A percentile compares a stretch with the other conserved stretches of the same genome.
Conservation (phyloP, 2,329 filamentous ascomycete genomes). For the Diaporthe citri region DNA sequence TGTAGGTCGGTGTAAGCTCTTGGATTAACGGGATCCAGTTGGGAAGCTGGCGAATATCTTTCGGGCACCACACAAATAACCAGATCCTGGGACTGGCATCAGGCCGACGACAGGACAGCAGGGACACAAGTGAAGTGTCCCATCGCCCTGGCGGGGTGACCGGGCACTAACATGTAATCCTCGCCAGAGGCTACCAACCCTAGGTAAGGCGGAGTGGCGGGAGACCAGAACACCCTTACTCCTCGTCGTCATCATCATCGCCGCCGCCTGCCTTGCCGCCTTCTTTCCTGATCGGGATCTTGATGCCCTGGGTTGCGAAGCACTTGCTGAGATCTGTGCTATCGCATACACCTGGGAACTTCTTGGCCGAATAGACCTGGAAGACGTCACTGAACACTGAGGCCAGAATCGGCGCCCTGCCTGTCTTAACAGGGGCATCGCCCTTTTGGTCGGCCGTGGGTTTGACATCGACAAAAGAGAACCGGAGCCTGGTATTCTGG, state of each 20-base stretch:
- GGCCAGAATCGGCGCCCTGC: constrained; percentile 84
- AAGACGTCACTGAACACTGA: constrained; percentile 90
- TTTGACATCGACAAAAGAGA: constrained; percentile 86
- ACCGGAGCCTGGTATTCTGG: constrained; percentile 63
- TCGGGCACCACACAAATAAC: neutral
- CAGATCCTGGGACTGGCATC: neutral
- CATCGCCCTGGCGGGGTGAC: neutral
- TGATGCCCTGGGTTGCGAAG: constrained; percentile 94
- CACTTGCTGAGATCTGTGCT: constrained; percentile 91
- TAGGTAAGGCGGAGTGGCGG: neutral
- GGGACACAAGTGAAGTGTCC: neutral
- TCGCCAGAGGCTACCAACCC: neutral
- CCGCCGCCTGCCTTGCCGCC: constrained; percentile 63
- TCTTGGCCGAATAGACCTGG: constrained; percentile 96
- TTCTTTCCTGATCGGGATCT: constrained; percentile 96
- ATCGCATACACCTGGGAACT: constrained; percentile 97
- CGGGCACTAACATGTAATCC: neutral
- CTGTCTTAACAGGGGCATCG: constrained; percentile 71
- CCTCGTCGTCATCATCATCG: constrained; percentile 58
- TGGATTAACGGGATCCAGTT: neutral
- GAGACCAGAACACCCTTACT: neutral
- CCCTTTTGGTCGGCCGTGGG: constrained; percentile 36
- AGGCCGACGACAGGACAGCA: neutral
- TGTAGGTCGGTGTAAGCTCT: neutral
- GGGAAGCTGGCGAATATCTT: neutral